Evolutionary conservation across 345 rosid species (phyloP).

Genomic region (Salix dunnii): DNA sequence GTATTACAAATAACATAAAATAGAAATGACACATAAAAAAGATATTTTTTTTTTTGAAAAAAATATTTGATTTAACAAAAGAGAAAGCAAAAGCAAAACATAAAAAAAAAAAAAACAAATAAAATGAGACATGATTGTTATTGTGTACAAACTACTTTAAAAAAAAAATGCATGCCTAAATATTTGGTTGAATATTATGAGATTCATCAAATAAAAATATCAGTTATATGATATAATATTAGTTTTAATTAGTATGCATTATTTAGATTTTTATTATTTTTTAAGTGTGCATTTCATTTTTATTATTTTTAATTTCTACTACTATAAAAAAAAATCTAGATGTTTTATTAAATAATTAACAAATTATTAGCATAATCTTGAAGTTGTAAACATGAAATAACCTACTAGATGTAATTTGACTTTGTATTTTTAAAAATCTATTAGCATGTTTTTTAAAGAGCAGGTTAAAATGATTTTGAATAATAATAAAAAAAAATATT

Average conservation of each 20-base stretch:
- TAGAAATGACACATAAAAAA: background rate
- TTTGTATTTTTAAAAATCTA: no score
- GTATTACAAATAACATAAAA: background rate
- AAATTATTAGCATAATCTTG: background rate
- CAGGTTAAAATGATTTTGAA: no score
- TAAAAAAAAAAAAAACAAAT: background rate
- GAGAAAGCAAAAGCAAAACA: background rate
- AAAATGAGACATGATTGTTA: background rate
- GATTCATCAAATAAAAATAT: background rate
- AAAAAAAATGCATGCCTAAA: background rate
- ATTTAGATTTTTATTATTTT: background rate
- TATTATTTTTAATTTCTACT: background rate
- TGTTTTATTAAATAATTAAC: background rate
- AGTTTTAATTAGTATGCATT: background rate
- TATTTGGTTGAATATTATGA: background rate
- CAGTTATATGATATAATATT: background rate
- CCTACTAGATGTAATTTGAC: background rate
- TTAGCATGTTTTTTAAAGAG: no score
- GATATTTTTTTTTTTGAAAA: background rate
- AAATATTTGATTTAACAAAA: background rate
- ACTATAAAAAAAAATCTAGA: background rate
- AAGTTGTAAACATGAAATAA: background rate
- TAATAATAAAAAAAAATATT: no score
- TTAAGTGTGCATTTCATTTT: background rate
- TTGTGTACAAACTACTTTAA: background rate